Conservation (phyloP, 768 basidiomycete species). For the Boletus eberwhitei region DNA sequence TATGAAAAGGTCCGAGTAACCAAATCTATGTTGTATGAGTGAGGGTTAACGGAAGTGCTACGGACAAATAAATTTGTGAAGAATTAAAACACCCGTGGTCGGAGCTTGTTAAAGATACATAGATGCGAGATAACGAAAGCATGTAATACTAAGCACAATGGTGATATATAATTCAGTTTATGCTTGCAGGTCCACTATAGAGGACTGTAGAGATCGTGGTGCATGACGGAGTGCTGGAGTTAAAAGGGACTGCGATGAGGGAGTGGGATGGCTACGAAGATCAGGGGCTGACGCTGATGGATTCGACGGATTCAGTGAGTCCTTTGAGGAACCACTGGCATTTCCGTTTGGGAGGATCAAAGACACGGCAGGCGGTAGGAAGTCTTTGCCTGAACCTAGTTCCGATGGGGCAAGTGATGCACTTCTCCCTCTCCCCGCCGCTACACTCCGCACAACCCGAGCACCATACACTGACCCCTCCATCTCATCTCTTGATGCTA, state of each 20-base stretch:
- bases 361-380: slow-evolving; percentile 3
- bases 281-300: slow-evolving; percentile 28
- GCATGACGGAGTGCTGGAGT: slow-evolving; percentile 9
- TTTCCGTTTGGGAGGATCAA: slow-evolving; percentile 24
- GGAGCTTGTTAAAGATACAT: slow-evolving; percentile 23
- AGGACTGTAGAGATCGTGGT: slow-evolving; percentile 11
- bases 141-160: slow-evolving; percentile 12
- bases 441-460: slow-evolving; percentile 57
- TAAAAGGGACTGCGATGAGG: slow-evolving; percentile 10
- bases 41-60: background rate
- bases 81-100: background rate
- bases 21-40: background rate
- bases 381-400: slow-evolving; percentile 17
- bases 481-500: slow-evolving; percentile 30
- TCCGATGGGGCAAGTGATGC: slow-evolving; percentile 33
- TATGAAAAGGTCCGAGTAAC: background rate
- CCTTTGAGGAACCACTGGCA: slow-evolving; percentile 9
- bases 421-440: slow-evolving; percentile 43
- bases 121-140: slow-evolving; percentile 18
- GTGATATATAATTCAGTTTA: slow-evolving; percentile 22
- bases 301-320: slow-evolving; percentile 7
- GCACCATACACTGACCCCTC: slow-evolving; percentile 35
- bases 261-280: slow-evolving; percentile 13
- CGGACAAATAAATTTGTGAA: background rate
- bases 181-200: slow-evolving; percentile 25